A percentile compares a stretch with the other conserved stretches of the same genome.
Evolutionary conservation across 306 rosid genomes (phyloP).

Genomic region (Lathyrus aphaca): DNA sequence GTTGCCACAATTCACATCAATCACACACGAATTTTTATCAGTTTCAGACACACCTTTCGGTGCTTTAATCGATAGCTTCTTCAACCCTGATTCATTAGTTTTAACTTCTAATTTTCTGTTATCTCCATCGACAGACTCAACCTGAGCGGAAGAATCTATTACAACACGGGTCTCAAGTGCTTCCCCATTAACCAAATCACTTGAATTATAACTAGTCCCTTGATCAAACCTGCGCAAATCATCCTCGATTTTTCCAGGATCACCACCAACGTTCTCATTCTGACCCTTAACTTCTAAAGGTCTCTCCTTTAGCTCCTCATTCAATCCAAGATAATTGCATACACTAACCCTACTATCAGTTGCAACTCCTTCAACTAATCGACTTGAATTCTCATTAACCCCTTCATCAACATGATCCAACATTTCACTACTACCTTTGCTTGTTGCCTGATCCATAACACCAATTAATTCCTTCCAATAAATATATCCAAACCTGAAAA

Average conservation of each 20-base stretch:
- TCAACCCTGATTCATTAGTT: conserved; percentile 45
- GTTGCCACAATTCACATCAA: conserved; percentile 57
- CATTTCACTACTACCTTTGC: conserved; percentile 21
- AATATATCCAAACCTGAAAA: conserved; percentile 36
- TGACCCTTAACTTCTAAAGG: conserved; percentile 25
- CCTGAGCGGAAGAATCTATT: conserved; percentile 50
- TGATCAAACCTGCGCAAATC: conserved; percentile 42
- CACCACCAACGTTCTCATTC: conserved; percentile 20
- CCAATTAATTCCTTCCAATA: conserved; percentile 35
- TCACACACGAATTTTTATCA: conserved; percentile 56
- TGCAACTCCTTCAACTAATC: conserved; percentile 37
- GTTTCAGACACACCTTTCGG: conserved; percentile 49
- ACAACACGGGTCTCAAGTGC: conserved; percentile 48
- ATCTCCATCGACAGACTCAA: conserved; percentile 37
- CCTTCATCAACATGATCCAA: conserved; percentile 41
- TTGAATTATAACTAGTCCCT: conserved; percentile 46
- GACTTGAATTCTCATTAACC: conserved; percentile 30
- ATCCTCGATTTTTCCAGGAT: conserved; percentile 29
- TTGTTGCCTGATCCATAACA: conserved; percentile 42
- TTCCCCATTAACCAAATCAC: conserved; percentile 41
- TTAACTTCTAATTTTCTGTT: conserved; percentile 41
- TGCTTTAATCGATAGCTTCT: conserved; percentile 41
- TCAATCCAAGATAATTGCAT: conserved; percentile 42
- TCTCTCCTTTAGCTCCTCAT: conserved; percentile 39
- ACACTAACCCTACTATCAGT: conserved; percentile 43